These are phyloP conservation scores for Candida hungchunana DNA, from an alignment of 805 yeast genomes.

Conservation along the genomic window DNA sequence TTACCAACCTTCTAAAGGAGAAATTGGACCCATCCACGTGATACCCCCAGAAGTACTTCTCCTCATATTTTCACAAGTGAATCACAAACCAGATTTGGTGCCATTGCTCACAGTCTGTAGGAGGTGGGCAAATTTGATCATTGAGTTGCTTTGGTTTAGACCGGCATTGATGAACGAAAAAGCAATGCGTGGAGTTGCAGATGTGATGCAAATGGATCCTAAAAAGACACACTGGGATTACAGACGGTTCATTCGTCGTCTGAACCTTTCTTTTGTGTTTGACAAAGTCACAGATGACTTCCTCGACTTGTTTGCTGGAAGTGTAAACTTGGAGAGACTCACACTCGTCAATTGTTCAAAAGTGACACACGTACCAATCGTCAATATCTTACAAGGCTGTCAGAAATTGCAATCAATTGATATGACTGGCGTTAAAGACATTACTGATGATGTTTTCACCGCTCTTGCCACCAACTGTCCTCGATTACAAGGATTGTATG, in stretches of 20 bases:
- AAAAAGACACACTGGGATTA: conserved; percentile 59
- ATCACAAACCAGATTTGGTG: conserved; percentile 54
- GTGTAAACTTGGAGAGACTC: conserved; percentile 76
- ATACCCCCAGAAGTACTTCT: conserved; percentile 57
- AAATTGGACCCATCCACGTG: conserved; percentile 22
- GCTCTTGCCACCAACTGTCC: conserved; percentile 69
- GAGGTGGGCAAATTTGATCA: conserved; percentile 72
- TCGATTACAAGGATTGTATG: conserved; percentile 83
- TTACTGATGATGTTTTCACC: conserved; percentile 64
- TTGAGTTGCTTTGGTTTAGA: conserved; percentile 83
- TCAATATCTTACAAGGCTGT: conserved; percentile 59
- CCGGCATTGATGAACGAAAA: conserved; percentile 58
- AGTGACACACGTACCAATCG: conserved; percentile 57
- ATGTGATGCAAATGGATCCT: conserved; percentile 49
- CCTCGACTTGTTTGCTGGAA: conserved; percentile 56
- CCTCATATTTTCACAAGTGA: conserved; percentile 60
- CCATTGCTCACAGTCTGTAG: conserved; percentile 69
- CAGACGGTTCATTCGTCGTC: conserved; percentile 64
- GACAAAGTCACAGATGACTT: conserved; percentile 61
- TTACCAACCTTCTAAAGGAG: conserved; percentile 4
- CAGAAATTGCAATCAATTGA: conserved; percentile 78
- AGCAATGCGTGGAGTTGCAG: conserved; percentile 48
- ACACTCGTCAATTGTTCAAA: conserved; percentile 78
- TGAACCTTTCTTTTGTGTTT: conserved; percentile 75
- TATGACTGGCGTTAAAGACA: conserved; percentile 68